Evolutionary conservation across 768 basidiomycete genomes (phyloP).

Genomic region (Russula ochroleuca): DNA sequence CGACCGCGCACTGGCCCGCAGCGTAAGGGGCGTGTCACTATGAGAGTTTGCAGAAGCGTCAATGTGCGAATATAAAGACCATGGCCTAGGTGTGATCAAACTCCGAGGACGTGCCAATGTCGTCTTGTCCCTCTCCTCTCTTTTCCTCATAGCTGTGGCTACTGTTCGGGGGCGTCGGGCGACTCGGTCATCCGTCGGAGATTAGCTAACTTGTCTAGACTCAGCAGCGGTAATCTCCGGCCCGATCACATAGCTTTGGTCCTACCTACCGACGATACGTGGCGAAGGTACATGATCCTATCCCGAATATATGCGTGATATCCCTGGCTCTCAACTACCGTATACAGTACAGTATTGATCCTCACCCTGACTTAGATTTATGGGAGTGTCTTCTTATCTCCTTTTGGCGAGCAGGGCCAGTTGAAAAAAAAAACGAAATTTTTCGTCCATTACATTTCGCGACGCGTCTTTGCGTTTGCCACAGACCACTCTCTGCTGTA

Average conservation of each 20-base stretch:
- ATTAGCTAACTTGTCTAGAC: too few relatives aligned
- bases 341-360: neutral
- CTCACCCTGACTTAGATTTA: neutral
- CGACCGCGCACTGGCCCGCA: slow-evolving; percentile 6
- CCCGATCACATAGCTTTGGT: neutral
- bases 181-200: neutral
- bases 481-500: neutral
- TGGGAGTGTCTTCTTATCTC: slow-evolving; percentile 13
- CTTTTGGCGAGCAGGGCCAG: neutral
- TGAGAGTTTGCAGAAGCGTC: neutral
- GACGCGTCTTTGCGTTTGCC: slow-evolving; percentile 9
- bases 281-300: too few relatives aligned
- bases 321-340: neutral
- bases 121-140: neutral
- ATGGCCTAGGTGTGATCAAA: neutral
- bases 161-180: neutral
- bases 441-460: neutral
- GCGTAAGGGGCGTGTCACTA: neutral
- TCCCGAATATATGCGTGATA: neutral
- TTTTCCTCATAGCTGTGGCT: neutral
- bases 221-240: neutral
- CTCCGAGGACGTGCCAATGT: neutral
- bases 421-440: neutral
- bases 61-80: neutral
- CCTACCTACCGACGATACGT: neutral